Evolutionary conservation across 179 eudicot species (phyloP).

Genomic region (Monotropa hypopitys): DNA sequence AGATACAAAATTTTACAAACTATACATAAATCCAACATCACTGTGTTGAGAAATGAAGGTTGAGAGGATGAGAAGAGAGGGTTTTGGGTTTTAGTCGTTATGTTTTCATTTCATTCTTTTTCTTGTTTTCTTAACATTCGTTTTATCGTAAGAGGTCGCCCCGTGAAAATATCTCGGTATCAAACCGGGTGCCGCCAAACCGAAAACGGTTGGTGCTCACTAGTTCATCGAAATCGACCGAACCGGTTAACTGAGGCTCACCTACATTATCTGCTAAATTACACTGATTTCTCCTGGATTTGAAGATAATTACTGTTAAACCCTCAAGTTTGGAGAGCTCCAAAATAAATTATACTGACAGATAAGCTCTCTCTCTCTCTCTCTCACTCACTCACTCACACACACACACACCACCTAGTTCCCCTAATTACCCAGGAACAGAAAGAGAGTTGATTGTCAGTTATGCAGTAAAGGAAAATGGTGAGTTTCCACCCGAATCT

Average conservation of each 20-base stretch:
- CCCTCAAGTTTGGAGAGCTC: neutral
- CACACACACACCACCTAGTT: too few species aligned
- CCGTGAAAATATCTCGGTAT: neutral
- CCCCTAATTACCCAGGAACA: neutral
- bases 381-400: neutral
- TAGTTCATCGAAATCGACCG: neutral
- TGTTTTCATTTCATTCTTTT: neutral
- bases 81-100: slow-evolving; percentile 24
- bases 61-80: neutral
- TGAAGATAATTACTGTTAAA: neutral
- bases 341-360: neutral
- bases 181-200: neutral
- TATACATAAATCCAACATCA: too few species aligned
- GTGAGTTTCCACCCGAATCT: neutral
- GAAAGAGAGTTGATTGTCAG: neutral
- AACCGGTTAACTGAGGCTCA: neutral
- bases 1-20: too few species aligned
- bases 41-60: neutral
- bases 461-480: neutral
- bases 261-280: neutral
- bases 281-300: neutral
- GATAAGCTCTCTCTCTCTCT: neutral
- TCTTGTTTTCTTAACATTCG: neutral
- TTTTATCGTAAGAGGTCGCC: neutral
- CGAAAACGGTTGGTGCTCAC: neutral